These are phyloP conservation scores for Beauveria pseudobassiana DNA, from an alignment of 2,329 filamentous ascomycete genomes.

Conservation along the genomic window DNA sequence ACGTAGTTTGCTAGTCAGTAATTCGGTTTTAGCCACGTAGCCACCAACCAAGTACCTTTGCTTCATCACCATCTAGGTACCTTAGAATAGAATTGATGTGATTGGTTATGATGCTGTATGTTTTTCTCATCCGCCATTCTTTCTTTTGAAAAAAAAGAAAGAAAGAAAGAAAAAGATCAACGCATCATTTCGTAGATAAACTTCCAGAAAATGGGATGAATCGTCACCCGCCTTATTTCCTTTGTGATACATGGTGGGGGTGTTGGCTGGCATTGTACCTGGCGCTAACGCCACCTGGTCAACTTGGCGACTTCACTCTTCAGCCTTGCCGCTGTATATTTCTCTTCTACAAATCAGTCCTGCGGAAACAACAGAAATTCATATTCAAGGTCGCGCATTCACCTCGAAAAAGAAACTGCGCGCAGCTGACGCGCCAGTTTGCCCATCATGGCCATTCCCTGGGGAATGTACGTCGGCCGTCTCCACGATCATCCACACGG, in stretches of 20 bases:
- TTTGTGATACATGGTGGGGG: background rate
- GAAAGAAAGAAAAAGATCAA: too few relatives aligned
- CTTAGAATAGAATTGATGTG: too few relatives aligned
- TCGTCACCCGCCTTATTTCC: background rate
- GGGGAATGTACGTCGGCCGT: slow-evolving; percentile 15
- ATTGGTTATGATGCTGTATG: too few relatives aligned
- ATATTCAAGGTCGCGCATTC: background rate
- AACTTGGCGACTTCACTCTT: background rate
- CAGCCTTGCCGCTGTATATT: background rate
- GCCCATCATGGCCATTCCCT: slow-evolving; percentile 9
- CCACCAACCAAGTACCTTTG: too few relatives aligned
- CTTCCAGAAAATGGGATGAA: too few relatives aligned
- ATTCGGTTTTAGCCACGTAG: too few relatives aligned
- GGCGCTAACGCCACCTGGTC: slow-evolving; percentile 6
- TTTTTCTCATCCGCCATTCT: too few relatives aligned
- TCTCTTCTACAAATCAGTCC: background rate
- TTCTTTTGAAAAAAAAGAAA: too few relatives aligned
- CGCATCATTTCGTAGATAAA: too few relatives aligned
- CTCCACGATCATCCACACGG: background rate
- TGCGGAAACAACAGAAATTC: background rate
- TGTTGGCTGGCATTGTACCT: background rate
- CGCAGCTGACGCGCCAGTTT: background rate
- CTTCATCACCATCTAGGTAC: too few relatives aligned
- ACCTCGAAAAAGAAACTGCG: background rate
- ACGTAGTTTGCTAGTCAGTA: too few relatives aligned